Base-by-base conservation (phyloP, 495 filamentous ascomycete genomes). In the Acidiella bohemica region DNA sequence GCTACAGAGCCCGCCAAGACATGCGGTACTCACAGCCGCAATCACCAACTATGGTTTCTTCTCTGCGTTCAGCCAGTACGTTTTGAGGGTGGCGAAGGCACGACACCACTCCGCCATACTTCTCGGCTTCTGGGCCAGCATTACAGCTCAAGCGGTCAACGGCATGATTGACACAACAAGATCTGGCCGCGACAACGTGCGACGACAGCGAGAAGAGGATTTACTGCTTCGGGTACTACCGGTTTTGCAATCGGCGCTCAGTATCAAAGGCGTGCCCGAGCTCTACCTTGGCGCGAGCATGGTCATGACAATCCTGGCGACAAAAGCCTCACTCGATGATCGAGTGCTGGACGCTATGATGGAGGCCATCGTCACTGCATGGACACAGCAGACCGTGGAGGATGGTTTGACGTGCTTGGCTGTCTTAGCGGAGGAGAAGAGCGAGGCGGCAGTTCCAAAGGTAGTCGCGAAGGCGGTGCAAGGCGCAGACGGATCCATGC, bases 221-320 rank as follows among this genome's bases (percentile, higher is more conserved):
- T 65, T 94, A 0, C 62, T 94, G 2, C 63, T 84, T 24, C 68
- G 74, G 26, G 64, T 93, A 19, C 66, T 86, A 3, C 82, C 86
- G 9, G 68, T 81, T 2, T 59, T 96, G 16, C 80, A 83, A 41
- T 73, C 82, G 34, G 78, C 75, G 4, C 68, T 96, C 32, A 66
- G 71, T 10, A 71, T 87, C 64, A 75, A 76, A 43, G 71, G 78
- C 22, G 68, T 76, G 0, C 71, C 84, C 0, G 80, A 88, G 39
- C 63, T 94, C 28, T 75, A 83, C 34, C 70, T 88, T 46, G 84
- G 78, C 16, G 84, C 77, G 51, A 95, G 93, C 54, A 93, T 93
- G 84, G 72, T 95, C 19, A 67, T 84, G 18, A 76, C 82, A 0
- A 72, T 95, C 38, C 64, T 96, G 37, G 85, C 78, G 7, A 76